Evolutionary conservation across 306 rosid species (phyloP), one percentile per base, ranked within the genome.

Genomic region (Prunus padus): DNA sequence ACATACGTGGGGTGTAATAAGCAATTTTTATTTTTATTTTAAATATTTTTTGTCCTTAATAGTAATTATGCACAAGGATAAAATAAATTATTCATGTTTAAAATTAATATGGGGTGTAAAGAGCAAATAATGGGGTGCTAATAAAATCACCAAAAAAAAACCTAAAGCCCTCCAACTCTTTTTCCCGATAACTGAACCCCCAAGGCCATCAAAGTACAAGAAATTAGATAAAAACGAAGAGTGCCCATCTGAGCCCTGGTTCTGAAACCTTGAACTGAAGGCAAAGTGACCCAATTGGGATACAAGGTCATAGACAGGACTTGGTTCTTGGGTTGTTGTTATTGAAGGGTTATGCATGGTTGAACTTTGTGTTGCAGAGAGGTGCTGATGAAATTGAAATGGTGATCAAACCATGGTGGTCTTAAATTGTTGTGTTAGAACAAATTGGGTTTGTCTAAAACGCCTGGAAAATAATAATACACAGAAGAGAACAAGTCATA

Each of bases 231-330:
- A 72, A 0, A 75, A 60, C 0, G 91, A 78, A 67, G 90, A 61
- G 52, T 69, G 83, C 5, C 91, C 73, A 77, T 90, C 88, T 11
- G 89, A 75, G 31, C 54, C 59, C 4, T 51, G 72, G 71, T 66
- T 81, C 14, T 75, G 78, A 46, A 83, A 54, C 54, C 81, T 79
- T 2, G 92, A 78, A 68, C 71, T 71, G 54, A 87, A 77, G 11
- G 87, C 30, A 30, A 90, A 85, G 47, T 90, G 85, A 71, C 87
- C 88, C 64, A 88, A 56, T 78, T 80, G 97, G 54, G 88, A 85
- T 4, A 80, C 89, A 11, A 85, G 82, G 86, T 93, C 88, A 66
- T 68, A 73, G 31, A 88, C 69, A 3, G 80, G 45, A 60, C 74
- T 18, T 7, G 86, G 76, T 69, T 93, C 98, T 67, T 82, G 90